These are phyloP conservation scores for Chytriomyces sp. DNA, from an alignment of 192 early-diverging fungal species.

Conservation along the genomic window DNA sequence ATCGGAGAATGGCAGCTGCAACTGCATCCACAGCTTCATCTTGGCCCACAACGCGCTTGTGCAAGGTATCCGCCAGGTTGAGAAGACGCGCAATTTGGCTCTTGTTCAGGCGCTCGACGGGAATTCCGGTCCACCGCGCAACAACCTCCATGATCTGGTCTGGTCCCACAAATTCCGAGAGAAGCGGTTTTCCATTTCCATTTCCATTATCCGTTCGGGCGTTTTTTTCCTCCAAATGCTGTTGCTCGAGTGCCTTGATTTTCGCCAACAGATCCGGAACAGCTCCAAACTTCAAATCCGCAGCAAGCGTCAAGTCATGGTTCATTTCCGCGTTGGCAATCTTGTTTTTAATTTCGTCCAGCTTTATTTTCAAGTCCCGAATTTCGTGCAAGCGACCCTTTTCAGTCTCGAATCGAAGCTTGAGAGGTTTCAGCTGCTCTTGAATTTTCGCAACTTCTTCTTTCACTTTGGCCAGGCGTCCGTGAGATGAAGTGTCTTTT, in stretches of 20 bases:
- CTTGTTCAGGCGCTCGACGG: constrained; percentile 85
- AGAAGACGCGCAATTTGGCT: constrained; percentile 86
- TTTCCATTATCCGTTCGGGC: constrained; percentile 53
- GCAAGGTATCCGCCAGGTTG: constrained; percentile 73
- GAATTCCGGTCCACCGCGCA: constrained; percentile 95
- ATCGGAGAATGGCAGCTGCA: constrained; percentile 86
- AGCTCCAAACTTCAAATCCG: constrained; percentile 92
- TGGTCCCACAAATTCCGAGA: constrained; percentile 85
- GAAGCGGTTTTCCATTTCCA: constrained; percentile 49
- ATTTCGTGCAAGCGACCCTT: constrained; percentile 89
- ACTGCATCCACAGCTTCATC: constrained; percentile 89
- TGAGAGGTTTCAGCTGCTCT: constrained; percentile 89
- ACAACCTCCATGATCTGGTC: constrained; percentile 96
- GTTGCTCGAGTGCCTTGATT: constrained; percentile 73
- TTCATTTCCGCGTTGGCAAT: constrained; percentile 81
- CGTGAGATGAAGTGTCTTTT: constrained; percentile 81
- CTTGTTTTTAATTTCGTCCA: constrained; percentile 86
- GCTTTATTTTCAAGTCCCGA: constrained; percentile 81
- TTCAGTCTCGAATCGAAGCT: constrained; percentile 82
- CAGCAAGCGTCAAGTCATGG: constrained; percentile 84
- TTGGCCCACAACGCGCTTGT: constrained; percentile 91
- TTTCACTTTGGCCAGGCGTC: constrained; percentile 76
- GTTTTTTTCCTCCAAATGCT: constrained; percentile 70
- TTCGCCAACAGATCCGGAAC: constrained; percentile 86
- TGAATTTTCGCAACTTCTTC: constrained; percentile 82